Conservation (phyloP, 768 basidiomycete genomes). For the Termitomyces eurrhizus region DNA sequence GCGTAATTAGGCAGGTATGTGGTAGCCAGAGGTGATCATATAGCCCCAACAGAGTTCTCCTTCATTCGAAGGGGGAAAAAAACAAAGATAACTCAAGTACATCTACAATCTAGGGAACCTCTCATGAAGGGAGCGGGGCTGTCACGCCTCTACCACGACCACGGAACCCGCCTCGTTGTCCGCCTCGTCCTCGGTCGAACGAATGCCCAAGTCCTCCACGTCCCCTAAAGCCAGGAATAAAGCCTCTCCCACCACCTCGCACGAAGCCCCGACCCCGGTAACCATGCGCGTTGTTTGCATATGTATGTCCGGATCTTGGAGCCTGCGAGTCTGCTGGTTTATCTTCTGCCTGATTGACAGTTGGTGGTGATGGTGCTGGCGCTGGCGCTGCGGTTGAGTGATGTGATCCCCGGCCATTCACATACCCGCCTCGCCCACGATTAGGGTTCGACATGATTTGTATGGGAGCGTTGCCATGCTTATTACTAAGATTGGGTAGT, state of each 20-base stretch:
- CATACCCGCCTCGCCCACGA: conserved; percentile 35
- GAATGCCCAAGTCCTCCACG: conserved; percentile 24
- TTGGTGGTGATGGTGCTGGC: background rate
- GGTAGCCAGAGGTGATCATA: too few relatives aligned
- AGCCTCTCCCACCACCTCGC: conserved; percentile 27
- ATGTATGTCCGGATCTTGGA: conserved; percentile 3
- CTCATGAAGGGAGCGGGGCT: conserved; percentile 24
- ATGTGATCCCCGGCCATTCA: conserved; percentile 31
- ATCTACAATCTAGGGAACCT: background rate
- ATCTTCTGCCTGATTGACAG: conserved; percentile 8
- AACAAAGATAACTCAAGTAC: background rate
- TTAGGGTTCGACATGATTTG: conserved; percentile 81
- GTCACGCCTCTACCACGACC: conserved; percentile 34
- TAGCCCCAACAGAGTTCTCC: too few relatives aligned
- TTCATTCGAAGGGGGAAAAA: too few relatives aligned
- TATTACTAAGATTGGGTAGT: conserved; percentile 14
- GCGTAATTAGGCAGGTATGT: too few relatives aligned
- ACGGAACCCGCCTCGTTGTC: conserved; percentile 28
- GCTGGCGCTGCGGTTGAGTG: conserved; percentile 9
- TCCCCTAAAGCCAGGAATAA: conserved; percentile 25
- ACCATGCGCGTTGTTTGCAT: conserved; percentile 14
- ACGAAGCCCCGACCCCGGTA: conserved; percentile 22
- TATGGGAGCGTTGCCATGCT: conserved; percentile 32
- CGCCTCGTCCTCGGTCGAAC: conserved; percentile 31
- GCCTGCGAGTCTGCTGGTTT: conserved; percentile 7